phyloP scores from a whole-genome alignment of 2,329 filamentous ascomycete species.

The Moelleriella libera region DNA sequence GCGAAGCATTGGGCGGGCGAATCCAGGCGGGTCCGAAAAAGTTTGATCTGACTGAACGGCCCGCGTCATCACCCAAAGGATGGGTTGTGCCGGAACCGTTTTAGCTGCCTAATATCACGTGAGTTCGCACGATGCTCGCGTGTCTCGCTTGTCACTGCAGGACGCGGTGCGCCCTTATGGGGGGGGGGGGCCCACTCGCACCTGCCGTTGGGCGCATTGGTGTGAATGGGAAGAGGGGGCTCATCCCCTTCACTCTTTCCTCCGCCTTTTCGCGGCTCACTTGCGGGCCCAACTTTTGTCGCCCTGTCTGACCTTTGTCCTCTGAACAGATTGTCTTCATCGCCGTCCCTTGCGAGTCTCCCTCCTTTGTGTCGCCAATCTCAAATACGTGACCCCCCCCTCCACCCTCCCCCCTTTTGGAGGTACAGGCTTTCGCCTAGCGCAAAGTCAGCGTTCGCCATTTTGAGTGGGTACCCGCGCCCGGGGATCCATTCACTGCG shows the following conservation, averaged over 20 bases:
- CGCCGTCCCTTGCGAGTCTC: background rate
- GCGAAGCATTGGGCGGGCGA: too few species aligned
- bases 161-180: constrained; percentile 8
- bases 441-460: background rate
- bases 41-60: too few species aligned
- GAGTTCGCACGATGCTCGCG: constrained; percentile 21
- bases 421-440: background rate
- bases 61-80: too few species aligned
- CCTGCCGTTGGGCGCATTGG: background rate
- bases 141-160: constrained; percentile 3
- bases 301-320: background rate
- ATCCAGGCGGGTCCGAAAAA: too few species aligned
- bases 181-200: background rate
- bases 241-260: background rate
- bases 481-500: background rate
- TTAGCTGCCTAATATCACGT: constrained; percentile 23
- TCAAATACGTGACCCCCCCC: background rate
- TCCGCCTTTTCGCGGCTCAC: background rate
- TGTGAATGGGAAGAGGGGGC: background rate
- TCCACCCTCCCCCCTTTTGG: background rate
- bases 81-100: background rate
- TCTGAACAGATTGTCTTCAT: background rate
- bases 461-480: background rate
- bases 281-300: background rate
- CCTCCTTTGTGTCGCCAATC: background rate